Percentiles rank a stretch among this genome's conserved stretches.
These are phyloP conservation scores for Podaxis sp. DNA, from an alignment of 768 basidiomycete species.

Conservation along the genomic window DNA sequence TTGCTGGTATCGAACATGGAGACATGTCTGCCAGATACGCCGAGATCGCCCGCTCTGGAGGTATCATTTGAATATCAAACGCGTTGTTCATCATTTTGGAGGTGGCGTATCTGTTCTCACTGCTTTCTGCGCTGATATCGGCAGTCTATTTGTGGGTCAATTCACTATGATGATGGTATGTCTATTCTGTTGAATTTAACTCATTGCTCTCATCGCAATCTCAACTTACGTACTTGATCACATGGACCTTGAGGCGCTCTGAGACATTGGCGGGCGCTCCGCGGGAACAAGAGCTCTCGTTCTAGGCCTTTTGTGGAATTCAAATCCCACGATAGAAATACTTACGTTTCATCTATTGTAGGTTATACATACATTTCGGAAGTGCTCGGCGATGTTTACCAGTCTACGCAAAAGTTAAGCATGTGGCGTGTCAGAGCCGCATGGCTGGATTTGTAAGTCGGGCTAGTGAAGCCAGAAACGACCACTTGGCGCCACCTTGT, in stretches of 20 bases:
- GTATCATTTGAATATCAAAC: background rate
- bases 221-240: too few relatives aligned
- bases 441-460: background rate
- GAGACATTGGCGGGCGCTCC: background rate
- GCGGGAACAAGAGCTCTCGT: background rate
- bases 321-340: background rate
- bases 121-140: background rate
- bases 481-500: background rate
- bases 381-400: background rate
- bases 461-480: background rate
- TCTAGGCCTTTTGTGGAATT: background rate
- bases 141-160: background rate
- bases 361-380: background rate
- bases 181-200: background rate
- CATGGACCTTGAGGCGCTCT: background rate
- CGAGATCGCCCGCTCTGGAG: background rate
- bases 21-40: background rate
- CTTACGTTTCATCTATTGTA: background rate
- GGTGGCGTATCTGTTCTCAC: constrained; percentile 9
- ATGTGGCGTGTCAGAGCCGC: background rate
- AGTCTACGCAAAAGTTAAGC: background rate
- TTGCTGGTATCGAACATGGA: background rate
- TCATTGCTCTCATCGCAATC: background rate
- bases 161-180: background rate
- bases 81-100: constrained; percentile 5